These are phyloP conservation scores for Daucus carota DNA, from an alignment of 129 eudicot species.

Conservation along the genomic window DH1_v3.0 NC_030386.2:37446001-37446500, in stretches of 20 bases:
- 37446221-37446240: too few relatives aligned
- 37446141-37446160: neutral
- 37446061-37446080: neutral
- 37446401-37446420: neutral
- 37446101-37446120: neutral
- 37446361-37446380: neutral
- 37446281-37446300: neutral
- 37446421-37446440: neutral
- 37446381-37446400: neutral
- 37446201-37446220: neutral
- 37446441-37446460: neutral
- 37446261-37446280: neutral
- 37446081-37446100: neutral
- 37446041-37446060: neutral
- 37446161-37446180: neutral
- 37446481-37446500: constrained; percentile 25
- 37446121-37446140: neutral
- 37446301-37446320: neutral
- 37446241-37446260: too few relatives aligned
- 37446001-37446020: neutral
- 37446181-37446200: neutral
- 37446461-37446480: constrained; percentile 6
- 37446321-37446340: neutral
- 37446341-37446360: neutral
- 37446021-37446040: neutral